Conservation (phyloP, 176 grass and related monocot genomes). For the Juncus inflexus region DNA sequence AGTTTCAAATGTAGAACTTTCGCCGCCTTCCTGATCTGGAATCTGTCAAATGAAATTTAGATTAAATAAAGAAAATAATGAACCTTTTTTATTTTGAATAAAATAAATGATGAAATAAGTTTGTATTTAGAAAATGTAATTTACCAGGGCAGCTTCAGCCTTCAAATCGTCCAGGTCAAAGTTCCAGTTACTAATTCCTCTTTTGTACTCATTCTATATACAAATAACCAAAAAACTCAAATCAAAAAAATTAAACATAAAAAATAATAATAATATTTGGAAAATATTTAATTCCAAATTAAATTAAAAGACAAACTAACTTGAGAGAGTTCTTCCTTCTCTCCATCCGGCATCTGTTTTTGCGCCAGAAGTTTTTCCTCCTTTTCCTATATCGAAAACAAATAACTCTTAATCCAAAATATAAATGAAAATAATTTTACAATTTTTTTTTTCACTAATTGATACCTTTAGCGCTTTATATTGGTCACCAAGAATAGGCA, state of each 20-base stretch:
- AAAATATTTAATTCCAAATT: not conserved
- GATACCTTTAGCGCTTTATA: conserved; percentile 78
- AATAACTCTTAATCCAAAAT: conserved; percentile 7
- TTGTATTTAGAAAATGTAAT: conserved; percentile 2
- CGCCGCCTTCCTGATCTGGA: too few species aligned
- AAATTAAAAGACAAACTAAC: conserved; percentile 20
- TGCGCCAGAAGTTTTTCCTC: conserved; percentile 68
- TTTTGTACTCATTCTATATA: conserved; percentile 72
- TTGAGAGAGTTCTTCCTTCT: conserved; percentile 86
- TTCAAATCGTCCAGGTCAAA: conserved; percentile 81
- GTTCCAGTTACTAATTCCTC: conserved; percentile 81
- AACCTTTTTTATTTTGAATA: too few species aligned
- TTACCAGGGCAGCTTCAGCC: conserved; percentile 63
- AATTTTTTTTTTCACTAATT: not conserved
- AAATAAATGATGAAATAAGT: too few species aligned
- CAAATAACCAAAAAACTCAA: conserved; percentile 13
- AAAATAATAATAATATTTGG: not conserved
- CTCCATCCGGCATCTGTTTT: conserved; percentile 78
- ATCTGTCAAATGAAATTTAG: too few species aligned
- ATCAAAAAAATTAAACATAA: not conserved
- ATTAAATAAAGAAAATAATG: too few species aligned
- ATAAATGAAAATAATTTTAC: conserved; percentile 6
- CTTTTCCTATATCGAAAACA: conserved; percentile 44
- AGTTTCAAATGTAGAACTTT: too few species aligned
- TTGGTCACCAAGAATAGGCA: conserved; percentile 61